A percentile compares a stretch with the other conserved stretches of the same genome.
Conservation (phyloP, 2,329 filamentous ascomycete species). For the Cercospora sp. region DNA sequence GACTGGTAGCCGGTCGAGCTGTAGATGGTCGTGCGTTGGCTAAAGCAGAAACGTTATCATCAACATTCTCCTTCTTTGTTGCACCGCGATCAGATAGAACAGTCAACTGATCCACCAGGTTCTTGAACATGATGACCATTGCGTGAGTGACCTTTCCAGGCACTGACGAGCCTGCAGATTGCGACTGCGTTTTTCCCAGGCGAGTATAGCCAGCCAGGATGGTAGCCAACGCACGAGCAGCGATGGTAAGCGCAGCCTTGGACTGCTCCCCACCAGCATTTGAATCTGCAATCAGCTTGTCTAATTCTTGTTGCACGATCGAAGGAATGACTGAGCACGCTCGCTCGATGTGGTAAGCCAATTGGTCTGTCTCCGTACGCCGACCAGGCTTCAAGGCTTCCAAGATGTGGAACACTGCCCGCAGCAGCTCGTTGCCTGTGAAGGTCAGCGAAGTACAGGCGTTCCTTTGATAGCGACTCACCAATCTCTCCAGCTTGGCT, state of each 20-base stretch:
- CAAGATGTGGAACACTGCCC: constrained; percentile 34
- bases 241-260: constrained; percentile 25
- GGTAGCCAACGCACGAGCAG: constrained; percentile 25
- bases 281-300: constrained; percentile 6
- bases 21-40: constrained; percentile 5
- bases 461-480: constrained; percentile 11
- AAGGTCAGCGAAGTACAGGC: constrained; percentile 8
- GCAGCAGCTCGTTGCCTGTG: constrained; percentile 31
- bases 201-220: constrained; percentile 31
- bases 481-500: constrained; percentile 28
- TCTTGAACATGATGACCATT: constrained; percentile 42
- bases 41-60: neutral
- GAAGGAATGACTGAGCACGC: constrained; percentile 27
- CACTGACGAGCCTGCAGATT: constrained; percentile 4
- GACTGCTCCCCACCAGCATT: constrained; percentile 16
- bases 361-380: constrained; percentile 20
- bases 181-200: constrained; percentile 21
- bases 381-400: constrained; percentile 26
- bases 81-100: constrained; percentile 21
- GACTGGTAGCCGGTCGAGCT: neutral
- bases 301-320: constrained; percentile 26
- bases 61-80: constrained; percentile 21
- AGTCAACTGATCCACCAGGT: constrained; percentile 36
- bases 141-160: constrained; percentile 34
- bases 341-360: constrained; percentile 34